Evolutionary conservation across 768 basidiomycete genomes (phyloP).

Genomic region (Amanita rubescens): DNA sequence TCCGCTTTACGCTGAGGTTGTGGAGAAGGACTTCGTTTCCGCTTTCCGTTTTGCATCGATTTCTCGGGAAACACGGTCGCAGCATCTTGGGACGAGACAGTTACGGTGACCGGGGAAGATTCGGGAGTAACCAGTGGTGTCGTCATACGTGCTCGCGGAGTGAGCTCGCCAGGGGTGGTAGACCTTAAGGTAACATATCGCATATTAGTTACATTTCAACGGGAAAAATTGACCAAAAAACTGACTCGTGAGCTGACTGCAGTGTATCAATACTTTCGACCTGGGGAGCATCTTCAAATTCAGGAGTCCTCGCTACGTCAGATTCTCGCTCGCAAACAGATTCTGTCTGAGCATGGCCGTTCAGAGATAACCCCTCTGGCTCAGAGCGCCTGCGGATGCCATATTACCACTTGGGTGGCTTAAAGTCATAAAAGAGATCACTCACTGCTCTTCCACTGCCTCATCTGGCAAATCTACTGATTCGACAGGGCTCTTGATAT

Average conservation of each 20-base stretch:
- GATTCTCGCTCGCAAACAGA: not conserved
- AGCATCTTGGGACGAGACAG: not conserved
- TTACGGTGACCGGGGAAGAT: not conserved
- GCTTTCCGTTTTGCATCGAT: constrained; percentile 10
- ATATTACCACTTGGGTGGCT: not conserved
- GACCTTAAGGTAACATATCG: not conserved
- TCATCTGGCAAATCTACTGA: not conserved
- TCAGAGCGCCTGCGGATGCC: not conserved
- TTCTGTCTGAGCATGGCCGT: not conserved
- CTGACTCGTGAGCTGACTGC: not conserved
- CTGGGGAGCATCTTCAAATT: not conserved
- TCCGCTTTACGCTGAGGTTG: not conserved
- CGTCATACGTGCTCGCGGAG: not conserved
- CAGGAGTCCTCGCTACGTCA: not conserved
- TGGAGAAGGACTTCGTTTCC: constrained; percentile 15
- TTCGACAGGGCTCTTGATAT: not conserved
- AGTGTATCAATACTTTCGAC: not conserved
- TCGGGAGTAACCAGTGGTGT: not conserved
- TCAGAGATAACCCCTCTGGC: not conserved
- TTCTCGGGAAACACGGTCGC: too few relatives aligned
- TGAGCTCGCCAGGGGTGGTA: not conserved
- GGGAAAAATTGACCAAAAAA: not conserved
- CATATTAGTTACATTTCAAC: not conserved
- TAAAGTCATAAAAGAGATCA: not conserved
- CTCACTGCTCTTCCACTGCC: not conserved